phyloP scores from a whole-genome alignment of 192 early-diverging fungal species.

The Pilobolus umbonatus region DNA sequence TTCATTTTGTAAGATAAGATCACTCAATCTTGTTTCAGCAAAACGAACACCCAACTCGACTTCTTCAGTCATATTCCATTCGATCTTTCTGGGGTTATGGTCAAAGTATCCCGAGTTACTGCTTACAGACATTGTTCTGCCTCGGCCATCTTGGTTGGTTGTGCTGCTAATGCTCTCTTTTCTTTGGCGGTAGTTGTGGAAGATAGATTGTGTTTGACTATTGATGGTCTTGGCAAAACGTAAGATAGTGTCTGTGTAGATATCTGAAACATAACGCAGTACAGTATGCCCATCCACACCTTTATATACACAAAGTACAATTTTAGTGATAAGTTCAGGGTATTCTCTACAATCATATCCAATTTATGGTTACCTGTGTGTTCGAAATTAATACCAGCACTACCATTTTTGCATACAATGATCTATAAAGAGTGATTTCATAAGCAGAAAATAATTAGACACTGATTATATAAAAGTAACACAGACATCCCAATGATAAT shows the following conservation, averaged over 20 bases:
- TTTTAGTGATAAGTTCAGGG: neutral
- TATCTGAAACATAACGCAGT: slow-evolving; percentile 45
- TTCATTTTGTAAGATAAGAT: slow-evolving; percentile 55
- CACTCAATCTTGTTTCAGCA: slow-evolving; percentile 42
- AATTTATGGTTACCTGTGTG: slow-evolving; percentile 50
- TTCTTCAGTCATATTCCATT: slow-evolving; percentile 41
- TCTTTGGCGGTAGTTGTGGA: slow-evolving; percentile 25
- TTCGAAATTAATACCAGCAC: slow-evolving; percentile 88
- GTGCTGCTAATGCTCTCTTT: neutral
- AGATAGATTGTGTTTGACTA: slow-evolving; percentile 38
- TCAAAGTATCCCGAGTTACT: slow-evolving; percentile 14
- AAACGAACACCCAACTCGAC: slow-evolving; percentile 38
- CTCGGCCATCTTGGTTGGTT: neutral
- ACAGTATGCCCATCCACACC: slow-evolving; percentile 53
- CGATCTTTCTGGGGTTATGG: slow-evolving; percentile 39
- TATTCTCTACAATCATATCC: neutral
- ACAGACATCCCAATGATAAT: neutral
- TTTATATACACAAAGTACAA: slow-evolving; percentile 7
- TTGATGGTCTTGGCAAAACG: slow-evolving; percentile 47
- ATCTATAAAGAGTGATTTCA: slow-evolving; percentile 31
- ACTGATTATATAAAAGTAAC: slow-evolving; percentile 3
- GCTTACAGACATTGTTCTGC: neutral
- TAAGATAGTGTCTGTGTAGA: slow-evolving; percentile 46
- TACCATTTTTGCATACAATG: slow-evolving; percentile 71
- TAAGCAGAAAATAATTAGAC: neutral